Evolutionary conservation across 257 asterid species (phyloP).

Genomic region (Nicotiana knightiana): DNA sequence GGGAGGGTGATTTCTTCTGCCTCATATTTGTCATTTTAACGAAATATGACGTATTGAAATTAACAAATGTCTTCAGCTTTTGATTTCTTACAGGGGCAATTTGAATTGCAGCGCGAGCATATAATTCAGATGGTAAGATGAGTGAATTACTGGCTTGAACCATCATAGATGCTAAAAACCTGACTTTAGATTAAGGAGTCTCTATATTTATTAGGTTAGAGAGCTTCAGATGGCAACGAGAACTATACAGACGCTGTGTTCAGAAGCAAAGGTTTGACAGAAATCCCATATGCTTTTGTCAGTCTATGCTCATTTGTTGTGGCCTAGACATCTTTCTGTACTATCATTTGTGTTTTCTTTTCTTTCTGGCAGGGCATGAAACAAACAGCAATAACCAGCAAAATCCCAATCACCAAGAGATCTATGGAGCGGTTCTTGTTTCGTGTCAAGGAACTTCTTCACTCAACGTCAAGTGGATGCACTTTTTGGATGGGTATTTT

Average conservation of each 20-base stretch:
- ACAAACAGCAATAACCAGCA: conserved; percentile 63
- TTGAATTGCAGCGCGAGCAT: conserved; percentile 54
- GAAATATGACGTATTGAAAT: conserved; percentile 7
- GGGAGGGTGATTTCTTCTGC: neutral
- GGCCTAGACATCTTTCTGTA: neutral
- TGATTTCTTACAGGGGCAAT: conserved; percentile 60
- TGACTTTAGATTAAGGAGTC: conserved; percentile 4
- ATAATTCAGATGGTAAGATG: conserved; percentile 66
- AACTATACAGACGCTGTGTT: conserved; percentile 75
- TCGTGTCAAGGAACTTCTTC: conserved; percentile 87
- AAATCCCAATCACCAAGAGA: conserved; percentile 81
- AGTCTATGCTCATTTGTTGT: neutral
- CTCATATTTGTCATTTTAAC: conserved; percentile 5
- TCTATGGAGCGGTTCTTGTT: conserved; percentile 83
- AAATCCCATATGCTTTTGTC: conserved; percentile 8
- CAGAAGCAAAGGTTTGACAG: conserved; percentile 76
- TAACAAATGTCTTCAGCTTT: conserved; percentile 46
- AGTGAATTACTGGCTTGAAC: conserved; percentile 12
- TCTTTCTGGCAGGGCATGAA: conserved; percentile 55
- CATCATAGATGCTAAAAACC: neutral
- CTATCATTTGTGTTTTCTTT: conserved; percentile 4
- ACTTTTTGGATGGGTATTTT: conserved; percentile 83
- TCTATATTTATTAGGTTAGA: conserved; percentile 43
- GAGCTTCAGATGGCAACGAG: conserved; percentile 91
- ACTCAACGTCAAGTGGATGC: conserved; percentile 61